These are phyloP conservation scores for Lipomyces kockii DNA, from an alignment of 805 yeast species.

Conservation along the genomic window DNA sequence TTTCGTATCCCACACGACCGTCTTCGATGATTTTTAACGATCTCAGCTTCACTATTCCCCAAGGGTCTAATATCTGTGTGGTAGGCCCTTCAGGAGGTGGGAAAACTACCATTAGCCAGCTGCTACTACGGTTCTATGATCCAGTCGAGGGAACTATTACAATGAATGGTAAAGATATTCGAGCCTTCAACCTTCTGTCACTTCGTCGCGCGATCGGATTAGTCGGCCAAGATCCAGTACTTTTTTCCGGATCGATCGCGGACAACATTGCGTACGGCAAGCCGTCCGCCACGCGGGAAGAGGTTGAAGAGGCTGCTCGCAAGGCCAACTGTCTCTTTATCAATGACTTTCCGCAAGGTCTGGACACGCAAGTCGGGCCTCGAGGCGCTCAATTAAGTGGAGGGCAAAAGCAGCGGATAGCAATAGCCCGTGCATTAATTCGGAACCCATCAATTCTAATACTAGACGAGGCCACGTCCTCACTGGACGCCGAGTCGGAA, in stretches of 20 bases:
- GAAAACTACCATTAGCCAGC: conserved; percentile 78
- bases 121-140: conserved; percentile 83
- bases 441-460: conserved; percentile 60
- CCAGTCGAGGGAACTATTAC: conserved; percentile 61
- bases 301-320: conserved; percentile 47
- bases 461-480: conserved; percentile 62
- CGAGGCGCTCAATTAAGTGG: conserved; percentile 61
- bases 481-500: conserved; percentile 64
- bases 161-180: conserved; percentile 83
- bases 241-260: conserved; percentile 83
- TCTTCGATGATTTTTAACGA: conserved; percentile 65
- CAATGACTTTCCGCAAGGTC: conserved; percentile 61
- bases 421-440: conserved; percentile 64
- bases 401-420: conserved; percentile 67
- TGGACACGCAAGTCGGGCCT: conserved; percentile 57
- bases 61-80: conserved; percentile 88
- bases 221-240: conserved; percentile 95
- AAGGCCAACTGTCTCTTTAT: conserved; percentile 69
- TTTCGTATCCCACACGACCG: conserved; percentile 84
- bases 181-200: conserved; percentile 71
- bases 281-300: conserved; percentile 69
- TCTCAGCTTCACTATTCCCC: conserved; percentile 62
- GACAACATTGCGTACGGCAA: conserved; percentile 90
- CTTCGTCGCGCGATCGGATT: conserved; percentile 79
- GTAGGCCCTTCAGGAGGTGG: conserved; percentile 98